Base-by-base conservation (phyloP, 805 yeast genomes). In the Candida schatavii region DNA sequence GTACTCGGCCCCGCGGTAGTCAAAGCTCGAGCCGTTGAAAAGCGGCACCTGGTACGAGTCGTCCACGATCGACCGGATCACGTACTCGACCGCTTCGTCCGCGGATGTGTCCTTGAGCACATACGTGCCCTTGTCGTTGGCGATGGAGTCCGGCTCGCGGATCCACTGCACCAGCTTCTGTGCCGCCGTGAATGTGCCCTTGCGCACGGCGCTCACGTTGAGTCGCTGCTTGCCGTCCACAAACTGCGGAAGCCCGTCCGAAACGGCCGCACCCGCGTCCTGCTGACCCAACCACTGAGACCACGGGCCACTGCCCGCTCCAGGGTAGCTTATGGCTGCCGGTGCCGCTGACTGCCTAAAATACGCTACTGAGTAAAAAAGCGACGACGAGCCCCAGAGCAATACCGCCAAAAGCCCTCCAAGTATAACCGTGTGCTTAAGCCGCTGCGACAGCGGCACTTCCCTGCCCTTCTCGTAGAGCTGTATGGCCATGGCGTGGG, bases 161-260 rank as follows among this genome's bases (percentile, higher is more conserved):
- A 87, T 77, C 96, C 96, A 88, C 57, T 85, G 91, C 25, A 88
- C 68, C 6, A 74, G 59, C 46, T 77, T 75, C 38, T 54, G 61
- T 13, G 65, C 60, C 0, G 93, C 83, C 0, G 56, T 46, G 50
- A 85, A 85, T 3, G 75, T 69, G 1, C 80, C 80, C 39, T 77
- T 75, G 11, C 35, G 15, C 22, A 31, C 19, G 7, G 19, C 13
- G 13, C 22, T 17, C 22, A 17, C 15, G 35, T 31, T 31, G 21
- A 31, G 35, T 20, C 35, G 35, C 7, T 46, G 44, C 43, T 58
- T 61, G 1, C 61, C 62, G 11, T 46, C 47, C 27, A 20, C 21
- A 19, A 21, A 10, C 5, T 11, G 17, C 10, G 35, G 14, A 19
- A 17, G 30, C n/a, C n/a, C n/a, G n/a, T n/a, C n/a, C n/a, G n/a